Conservation (phyloP, 306 rosid species). For the Datisca glomerata region DNA sequence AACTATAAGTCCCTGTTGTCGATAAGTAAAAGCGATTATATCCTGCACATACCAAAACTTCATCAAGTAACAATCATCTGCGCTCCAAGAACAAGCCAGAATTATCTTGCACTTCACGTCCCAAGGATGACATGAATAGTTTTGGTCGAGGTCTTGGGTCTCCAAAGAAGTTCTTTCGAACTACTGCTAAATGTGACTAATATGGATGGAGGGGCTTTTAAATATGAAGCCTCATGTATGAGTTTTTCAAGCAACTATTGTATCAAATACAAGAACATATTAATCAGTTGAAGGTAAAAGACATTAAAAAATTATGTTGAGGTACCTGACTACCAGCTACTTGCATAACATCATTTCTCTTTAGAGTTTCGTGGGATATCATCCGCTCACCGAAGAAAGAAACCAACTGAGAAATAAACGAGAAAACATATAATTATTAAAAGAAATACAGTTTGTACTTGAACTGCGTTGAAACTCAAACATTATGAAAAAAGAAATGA, state of each 20-base stretch:
- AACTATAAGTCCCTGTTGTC: slow-evolving; percentile 50
- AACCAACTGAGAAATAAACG: slow-evolving; percentile 36
- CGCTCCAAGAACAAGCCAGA: no score
- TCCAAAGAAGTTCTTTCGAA: no score
- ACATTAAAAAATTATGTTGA: background rate
- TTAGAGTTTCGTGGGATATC: slow-evolving; percentile 68
- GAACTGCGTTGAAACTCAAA: no score
- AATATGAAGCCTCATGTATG: no score
- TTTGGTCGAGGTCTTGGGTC: no score
- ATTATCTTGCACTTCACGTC: no score
- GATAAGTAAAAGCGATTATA: slow-evolving; percentile 72
- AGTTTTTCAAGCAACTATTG: background rate
- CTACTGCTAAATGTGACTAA: no score
- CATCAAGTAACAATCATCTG: no score
- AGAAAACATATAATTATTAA: background rate
- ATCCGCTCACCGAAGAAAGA: slow-evolving; percentile 56
- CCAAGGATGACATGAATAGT: no score
- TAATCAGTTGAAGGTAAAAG: background rate
- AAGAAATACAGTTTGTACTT: background rate
- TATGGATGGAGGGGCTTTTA: no score
- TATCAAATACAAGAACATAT: background rate
- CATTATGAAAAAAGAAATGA: no score
- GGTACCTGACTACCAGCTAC: slow-evolving; percentile 44
- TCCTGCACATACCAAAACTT: slow-evolving; percentile 40
- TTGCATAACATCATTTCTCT: slow-evolving; percentile 67